These are phyloP conservation scores for Debaryomyces psychrophilus DNA, from an alignment of 1,139 yeast genomes.

Conservation along the genomic window DNA sequence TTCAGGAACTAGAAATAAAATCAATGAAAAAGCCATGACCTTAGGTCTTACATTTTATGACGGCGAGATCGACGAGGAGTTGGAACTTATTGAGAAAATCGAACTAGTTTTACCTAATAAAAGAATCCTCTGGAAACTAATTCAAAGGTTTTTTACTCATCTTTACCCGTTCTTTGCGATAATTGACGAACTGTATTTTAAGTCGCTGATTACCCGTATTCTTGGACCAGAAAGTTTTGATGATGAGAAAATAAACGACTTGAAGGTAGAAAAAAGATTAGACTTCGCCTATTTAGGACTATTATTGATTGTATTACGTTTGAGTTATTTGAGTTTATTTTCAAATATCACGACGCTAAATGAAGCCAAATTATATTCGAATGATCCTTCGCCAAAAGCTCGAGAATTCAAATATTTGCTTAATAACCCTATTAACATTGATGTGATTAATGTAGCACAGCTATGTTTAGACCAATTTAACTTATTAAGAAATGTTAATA, in stretches of 20 bases:
- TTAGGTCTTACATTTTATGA: constrained; percentile 32
- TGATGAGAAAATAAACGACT: constrained; percentile 20
- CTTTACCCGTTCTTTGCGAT: constrained; percentile 52
- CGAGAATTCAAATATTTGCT: constrained; percentile 30
- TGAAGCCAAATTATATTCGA: constrained; percentile 28
- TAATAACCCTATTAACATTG: constrained; percentile 34
- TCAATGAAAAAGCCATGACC: constrained; percentile 28
- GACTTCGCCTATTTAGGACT: constrained; percentile 40
- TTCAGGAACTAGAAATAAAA: neutral
- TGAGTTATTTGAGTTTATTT: constrained; percentile 35
- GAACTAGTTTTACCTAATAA: constrained; percentile 46
- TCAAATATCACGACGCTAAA: constrained; percentile 35
- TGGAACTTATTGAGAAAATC: constrained; percentile 35
- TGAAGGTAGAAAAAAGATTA: constrained; percentile 29
- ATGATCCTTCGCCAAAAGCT: constrained; percentile 26
- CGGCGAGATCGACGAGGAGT: constrained; percentile 28
- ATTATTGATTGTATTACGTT: constrained; percentile 30
- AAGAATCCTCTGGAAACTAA: constrained; percentile 47
- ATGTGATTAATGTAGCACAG: constrained; percentile 39
- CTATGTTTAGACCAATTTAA: constrained; percentile 43
- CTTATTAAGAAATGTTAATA: constrained; percentile 38
- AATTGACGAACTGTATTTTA: constrained; percentile 43
- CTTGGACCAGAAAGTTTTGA: constrained; percentile 27
- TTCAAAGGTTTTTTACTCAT: constrained; percentile 47
- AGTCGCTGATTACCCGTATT: constrained; percentile 22